Conservation (phyloP, 2,329 filamentous ascomycete species). For the Cercospora brassicicola region DNA sequence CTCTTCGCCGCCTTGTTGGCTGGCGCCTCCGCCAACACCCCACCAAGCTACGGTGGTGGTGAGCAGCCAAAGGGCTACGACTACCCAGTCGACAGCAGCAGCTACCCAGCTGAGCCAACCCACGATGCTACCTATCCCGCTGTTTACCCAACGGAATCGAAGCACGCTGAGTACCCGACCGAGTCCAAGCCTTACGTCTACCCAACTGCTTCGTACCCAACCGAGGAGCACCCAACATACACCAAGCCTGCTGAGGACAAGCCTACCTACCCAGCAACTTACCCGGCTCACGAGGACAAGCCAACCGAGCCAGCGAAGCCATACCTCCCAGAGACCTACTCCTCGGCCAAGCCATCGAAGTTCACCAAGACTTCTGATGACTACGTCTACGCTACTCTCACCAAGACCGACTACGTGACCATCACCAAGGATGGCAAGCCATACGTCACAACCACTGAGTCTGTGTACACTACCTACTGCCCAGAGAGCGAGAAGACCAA, state of each 20-base stretch:
- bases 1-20: conserved; percentile 35
- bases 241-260: background rate
- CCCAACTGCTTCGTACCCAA: background rate
- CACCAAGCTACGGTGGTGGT: conserved; percentile 1
- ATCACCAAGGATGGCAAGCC: conserved; percentile 19
- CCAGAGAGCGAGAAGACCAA: conserved; percentile 23
- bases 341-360: conserved; percentile 7
- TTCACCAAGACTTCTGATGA: conserved; percentile 14
- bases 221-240: background rate
- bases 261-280: conserved; percentile 5
- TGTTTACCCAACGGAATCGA: background rate
- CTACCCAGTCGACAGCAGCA: background rate
- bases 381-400: conserved; percentile 28
- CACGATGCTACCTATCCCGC: background rate
- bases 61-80: background rate
- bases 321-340: conserved; percentile 12
- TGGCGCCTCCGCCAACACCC: conserved; percentile 28
- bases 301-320: background rate
- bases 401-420: conserved; percentile 27
- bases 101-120: background rate
- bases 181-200: background rate
- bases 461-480: conserved; percentile 31
- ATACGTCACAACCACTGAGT: conserved; percentile 24
- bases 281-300: conserved; percentile 3
- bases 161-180: background rate